These are phyloP conservation scores for Stachybotrys echinatus DNA, from an alignment of 2,329 filamentous ascomycete species.

Conservation along the genomic window DNA sequence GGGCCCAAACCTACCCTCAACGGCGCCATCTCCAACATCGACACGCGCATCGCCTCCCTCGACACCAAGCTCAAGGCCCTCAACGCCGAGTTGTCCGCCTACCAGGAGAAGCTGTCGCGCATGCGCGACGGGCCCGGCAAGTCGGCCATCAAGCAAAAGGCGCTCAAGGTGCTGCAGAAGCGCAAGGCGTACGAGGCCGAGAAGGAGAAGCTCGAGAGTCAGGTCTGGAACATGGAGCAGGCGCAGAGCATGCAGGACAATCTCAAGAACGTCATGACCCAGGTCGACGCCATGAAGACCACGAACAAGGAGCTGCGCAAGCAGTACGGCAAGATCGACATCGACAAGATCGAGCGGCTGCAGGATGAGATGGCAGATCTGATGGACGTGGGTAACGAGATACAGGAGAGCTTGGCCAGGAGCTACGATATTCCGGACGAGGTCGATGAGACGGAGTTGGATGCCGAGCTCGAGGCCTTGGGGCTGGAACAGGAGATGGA, in stretches of 20 bases:
- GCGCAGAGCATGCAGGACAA: slow-evolving; percentile 98
- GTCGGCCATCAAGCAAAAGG: slow-evolving; percentile 86
- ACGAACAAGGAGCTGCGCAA: slow-evolving; percentile 89
- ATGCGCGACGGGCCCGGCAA: slow-evolving; percentile 97
- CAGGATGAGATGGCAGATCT: slow-evolving; percentile 99
- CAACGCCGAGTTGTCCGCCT: slow-evolving; percentile 82
- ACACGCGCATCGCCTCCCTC: slow-evolving; percentile 76
- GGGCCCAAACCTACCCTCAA: slow-evolving; percentile 86
- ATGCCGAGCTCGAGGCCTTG: slow-evolving; percentile 91
- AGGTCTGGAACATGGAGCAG: slow-evolving; percentile 99
- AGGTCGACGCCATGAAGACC: slow-evolving; percentile 94
- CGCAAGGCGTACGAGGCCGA: slow-evolving; percentile 92
- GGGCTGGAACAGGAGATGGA: slow-evolving; percentile 93
- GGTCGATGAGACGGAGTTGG: slow-evolving; percentile 91
- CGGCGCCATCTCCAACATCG: slow-evolving; percentile 78
- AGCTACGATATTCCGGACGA: slow-evolving; percentile 96
- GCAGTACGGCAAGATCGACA: slow-evolving; percentile 95
- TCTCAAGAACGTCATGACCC: slow-evolving; percentile 96
- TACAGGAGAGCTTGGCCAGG: slow-evolving; percentile 86
- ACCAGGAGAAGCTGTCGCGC: slow-evolving; percentile 80
- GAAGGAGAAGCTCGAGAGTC: slow-evolving; percentile 86
- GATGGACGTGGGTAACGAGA: slow-evolving; percentile 97
- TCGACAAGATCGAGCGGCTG: slow-evolving; percentile 95
- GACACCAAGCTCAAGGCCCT: slow-evolving; percentile 93
- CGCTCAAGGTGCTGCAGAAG: slow-evolving; percentile 87